phyloP scores from a whole-genome alignment of 2,329 filamentous ascomycete genomes.

The Fusarium paranaense region DNA sequence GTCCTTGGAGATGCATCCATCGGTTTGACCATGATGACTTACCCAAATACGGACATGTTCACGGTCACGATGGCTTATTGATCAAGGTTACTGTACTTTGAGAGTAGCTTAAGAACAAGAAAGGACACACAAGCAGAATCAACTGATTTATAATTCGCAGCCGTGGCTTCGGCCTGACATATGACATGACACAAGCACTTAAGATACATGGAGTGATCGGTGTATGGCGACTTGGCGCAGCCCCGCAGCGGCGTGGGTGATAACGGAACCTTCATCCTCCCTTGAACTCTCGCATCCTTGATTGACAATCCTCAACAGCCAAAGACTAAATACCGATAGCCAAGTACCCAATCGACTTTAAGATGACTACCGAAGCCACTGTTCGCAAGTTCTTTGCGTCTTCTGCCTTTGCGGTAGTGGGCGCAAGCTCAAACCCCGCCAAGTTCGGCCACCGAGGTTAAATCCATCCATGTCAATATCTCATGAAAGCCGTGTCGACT shows the following conservation, averaged over 20 bases:
- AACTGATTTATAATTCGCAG: not conserved
- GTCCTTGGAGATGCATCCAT: not conserved
- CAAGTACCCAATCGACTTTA: not conserved
- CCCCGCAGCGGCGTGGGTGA: constrained; percentile 33
- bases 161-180: not conserved
- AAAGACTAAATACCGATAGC: not conserved
- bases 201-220: constrained; percentile 14
- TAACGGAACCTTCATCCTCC: constrained; percentile 29
- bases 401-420: constrained; percentile 86
- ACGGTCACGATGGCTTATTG: not conserved
- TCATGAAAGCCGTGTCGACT: not conserved
- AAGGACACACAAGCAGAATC: not conserved
- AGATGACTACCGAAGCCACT: constrained; percentile 75
- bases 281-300: constrained; percentile 2
- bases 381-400: constrained; percentile 85
- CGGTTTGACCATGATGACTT: constrained; percentile 10
- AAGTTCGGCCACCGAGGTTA: constrained; percentile 92
- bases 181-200: not conserved
- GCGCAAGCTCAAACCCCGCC: constrained; percentile 83
- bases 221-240: constrained; percentile 31
- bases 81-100: not conserved
- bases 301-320: constrained; percentile 5
- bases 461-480: constrained; percentile 26
- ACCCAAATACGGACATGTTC: constrained; percentile 43
- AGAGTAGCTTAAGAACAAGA: not conserved